A percentile compares a stretch with the other conserved stretches of the same genome.
Conservation (phyloP, 2,329 filamentous ascomycete genomes). For the Talaromyces sp. region DNA sequence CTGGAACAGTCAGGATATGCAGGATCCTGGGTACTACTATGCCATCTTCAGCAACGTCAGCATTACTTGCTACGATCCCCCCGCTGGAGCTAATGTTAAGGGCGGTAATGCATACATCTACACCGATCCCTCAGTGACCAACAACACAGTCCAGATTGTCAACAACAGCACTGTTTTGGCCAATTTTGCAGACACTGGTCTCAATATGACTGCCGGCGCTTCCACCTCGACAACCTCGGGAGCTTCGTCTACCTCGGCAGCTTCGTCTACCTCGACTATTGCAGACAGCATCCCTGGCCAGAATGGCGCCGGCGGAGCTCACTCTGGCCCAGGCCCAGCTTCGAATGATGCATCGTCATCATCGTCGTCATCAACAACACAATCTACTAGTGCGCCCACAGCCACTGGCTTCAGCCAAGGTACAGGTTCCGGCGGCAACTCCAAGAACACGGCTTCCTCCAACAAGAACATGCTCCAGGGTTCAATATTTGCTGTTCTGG, state of each 20-base stretch:
- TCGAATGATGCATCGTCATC: neutral
- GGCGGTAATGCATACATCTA: conserved; percentile 69
- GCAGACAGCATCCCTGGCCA: conserved; percentile 30
- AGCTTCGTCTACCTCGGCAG: conserved; percentile 4
- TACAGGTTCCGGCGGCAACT: conserved; percentile 10
- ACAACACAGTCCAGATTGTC: conserved; percentile 71
- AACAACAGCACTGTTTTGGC: conserved; percentile 70
- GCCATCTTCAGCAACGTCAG: conserved; percentile 69
- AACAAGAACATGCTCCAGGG: conserved; percentile 40
- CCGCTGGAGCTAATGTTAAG: conserved; percentile 58
- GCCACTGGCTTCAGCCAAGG: conserved; percentile 31
- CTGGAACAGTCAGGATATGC: conserved; percentile 78
- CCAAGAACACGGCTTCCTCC: conserved; percentile 26
- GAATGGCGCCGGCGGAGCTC: conserved; percentile 25
- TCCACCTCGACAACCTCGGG: conserved; percentile 3
- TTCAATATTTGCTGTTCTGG: conserved; percentile 42
- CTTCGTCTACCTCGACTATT: conserved; percentile 10
- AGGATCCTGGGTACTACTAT: conserved; percentile 82
- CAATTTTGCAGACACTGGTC: conserved; percentile 74
- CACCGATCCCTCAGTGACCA: conserved; percentile 59
- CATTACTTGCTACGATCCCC: conserved; percentile 85
- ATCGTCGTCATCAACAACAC: neutral
- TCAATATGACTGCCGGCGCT: conserved; percentile 57
- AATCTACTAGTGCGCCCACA: neutral
- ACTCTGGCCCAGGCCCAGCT: conserved; percentile 4